phyloP scores from a whole-genome alignment of 2,329 filamentous ascomycete genomes.

The Aspergillus sp. region DNA sequence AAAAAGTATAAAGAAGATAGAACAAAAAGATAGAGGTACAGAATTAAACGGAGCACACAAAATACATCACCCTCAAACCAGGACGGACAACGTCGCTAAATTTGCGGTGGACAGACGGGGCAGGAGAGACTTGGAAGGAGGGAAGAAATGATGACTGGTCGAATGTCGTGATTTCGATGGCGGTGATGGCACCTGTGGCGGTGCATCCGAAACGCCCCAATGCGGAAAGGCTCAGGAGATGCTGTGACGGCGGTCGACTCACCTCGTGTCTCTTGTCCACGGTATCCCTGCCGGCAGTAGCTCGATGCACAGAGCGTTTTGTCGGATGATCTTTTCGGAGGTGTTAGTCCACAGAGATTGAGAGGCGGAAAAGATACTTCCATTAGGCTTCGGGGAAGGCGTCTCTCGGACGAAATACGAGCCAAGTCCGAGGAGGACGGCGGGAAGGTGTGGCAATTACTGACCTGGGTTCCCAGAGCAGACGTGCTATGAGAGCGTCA shows the following conservation, averaged over 20 bases:
- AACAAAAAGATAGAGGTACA: background rate
- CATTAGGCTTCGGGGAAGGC: background rate
- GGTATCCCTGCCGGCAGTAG: constrained; percentile 17
- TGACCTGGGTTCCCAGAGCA: constrained; percentile 35
- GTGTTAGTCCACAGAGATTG: background rate
- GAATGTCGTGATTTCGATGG: constrained; percentile 13
- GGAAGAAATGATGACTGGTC: background rate
- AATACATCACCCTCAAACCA: background rate
- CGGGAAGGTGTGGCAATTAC: constrained; percentile 10
- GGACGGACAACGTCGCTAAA: background rate
- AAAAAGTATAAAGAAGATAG: background rate
- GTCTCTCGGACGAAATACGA: background rate
- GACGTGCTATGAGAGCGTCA: constrained; percentile 26
- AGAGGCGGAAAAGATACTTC: background rate
- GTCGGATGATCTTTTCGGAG: background rate
- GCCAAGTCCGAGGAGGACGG: background rate
- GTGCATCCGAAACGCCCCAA: constrained; percentile 23
- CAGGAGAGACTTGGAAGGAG: background rate
- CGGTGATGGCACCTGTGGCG: constrained; percentile 21
- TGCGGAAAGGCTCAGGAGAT: background rate
- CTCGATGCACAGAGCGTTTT: background rate
- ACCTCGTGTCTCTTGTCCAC: constrained; percentile 9
- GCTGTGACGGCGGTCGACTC: constrained; percentile 2
- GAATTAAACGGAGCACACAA: background rate
- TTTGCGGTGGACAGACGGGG: background rate